Evolutionary conservation across 2,329 filamentous ascomycete species (phyloP), one percentile per base, ranked within the genome.

Genomic region (Colletotrichum tofieldiae): DNA sequence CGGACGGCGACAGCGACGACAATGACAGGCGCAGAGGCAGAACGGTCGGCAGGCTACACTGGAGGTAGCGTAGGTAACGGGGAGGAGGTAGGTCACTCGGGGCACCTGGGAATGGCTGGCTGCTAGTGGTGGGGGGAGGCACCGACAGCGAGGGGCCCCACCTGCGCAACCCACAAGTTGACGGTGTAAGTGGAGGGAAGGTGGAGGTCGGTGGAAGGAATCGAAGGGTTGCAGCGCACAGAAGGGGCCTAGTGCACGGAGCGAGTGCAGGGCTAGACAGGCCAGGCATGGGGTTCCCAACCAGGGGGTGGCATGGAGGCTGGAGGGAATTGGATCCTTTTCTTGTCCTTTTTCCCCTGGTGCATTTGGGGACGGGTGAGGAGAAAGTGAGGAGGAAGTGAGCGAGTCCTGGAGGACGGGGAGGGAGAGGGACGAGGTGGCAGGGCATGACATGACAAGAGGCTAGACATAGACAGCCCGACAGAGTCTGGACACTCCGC

Each of bases 201-300:
- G 68, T 67, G 68, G 65, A 68, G 65, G 54, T 39, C 52, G 59
- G 52, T 60, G 69, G 69, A 72, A 72, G 70, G 70, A 72, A 70
- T 72, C 70, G 70, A 72, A 72, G 70, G 70, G 70, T 70, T 72
- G 70, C 66, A 72, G 39, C 39, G 66, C 70, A 70, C 70, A 72
- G 70, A 72, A 72, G 59, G 70, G 56, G 67, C 51, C 56, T 73
- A 73, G 71, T 71, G 62, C 61, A 61, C 61, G 49, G 54, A 51
- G 67, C 67, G 62, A 73, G 55, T 67, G 71, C 67, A 73, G 55
- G 71, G 71, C 61, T 71, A 73, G 66, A 65, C 66, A 73, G 66
- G 61, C 61, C 62, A 56, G 54, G 45, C 67, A 73, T 63, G 71
- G 67, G 71, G 61, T 67, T 73, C 65, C 49, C 29, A 49, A 58